Conservation (phyloP, 805 yeast genomes). For the Debaryomyces prosopidis region DNA sequence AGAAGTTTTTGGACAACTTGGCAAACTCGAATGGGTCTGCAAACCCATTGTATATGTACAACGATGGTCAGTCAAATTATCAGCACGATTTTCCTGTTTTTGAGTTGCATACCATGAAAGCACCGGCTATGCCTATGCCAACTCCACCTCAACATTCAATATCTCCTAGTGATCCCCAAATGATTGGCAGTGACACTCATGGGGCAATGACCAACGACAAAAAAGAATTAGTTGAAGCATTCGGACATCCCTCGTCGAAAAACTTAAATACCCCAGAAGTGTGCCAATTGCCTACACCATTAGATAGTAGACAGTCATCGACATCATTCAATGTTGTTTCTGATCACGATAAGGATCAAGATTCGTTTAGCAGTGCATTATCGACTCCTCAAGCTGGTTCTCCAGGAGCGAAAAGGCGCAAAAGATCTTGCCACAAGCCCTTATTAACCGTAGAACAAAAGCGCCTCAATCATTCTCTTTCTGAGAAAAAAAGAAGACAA, state of each 20-base stretch:
- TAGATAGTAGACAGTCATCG: constrained; percentile 30
- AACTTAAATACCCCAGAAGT: constrained; percentile 9
- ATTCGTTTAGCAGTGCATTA: neutral
- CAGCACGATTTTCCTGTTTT: constrained; percentile 11
- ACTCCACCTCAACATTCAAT: constrained; percentile 3
- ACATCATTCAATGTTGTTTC: constrained; percentile 2
- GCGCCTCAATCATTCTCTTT: constrained; percentile 40
- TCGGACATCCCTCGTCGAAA: constrained; percentile 25
- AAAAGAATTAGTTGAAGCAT: constrained; percentile 33
- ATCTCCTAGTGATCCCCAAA: neutral
- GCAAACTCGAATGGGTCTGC: constrained; percentile 21
- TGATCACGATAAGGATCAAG: constrained; percentile 7
- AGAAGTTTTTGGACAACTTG: constrained; percentile 41
- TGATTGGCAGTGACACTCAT: neutral
- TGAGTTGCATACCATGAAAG: constrained; percentile 33
- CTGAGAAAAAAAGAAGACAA: constrained; percentile 45
- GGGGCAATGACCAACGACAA: constrained; percentile 18
- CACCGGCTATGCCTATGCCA: constrained; percentile 7
- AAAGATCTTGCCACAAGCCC: constrained; percentile 33
- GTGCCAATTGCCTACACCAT: constrained; percentile 34
- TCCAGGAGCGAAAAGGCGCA: constrained; percentile 18
- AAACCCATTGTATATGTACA: constrained; percentile 27
- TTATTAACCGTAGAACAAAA: constrained; percentile 41
- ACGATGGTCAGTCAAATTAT: constrained; percentile 3
- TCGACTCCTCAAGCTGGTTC: constrained; percentile 5